Conservation (phyloP, 805 yeast genomes). For the Yarrowia sp. region DNA sequence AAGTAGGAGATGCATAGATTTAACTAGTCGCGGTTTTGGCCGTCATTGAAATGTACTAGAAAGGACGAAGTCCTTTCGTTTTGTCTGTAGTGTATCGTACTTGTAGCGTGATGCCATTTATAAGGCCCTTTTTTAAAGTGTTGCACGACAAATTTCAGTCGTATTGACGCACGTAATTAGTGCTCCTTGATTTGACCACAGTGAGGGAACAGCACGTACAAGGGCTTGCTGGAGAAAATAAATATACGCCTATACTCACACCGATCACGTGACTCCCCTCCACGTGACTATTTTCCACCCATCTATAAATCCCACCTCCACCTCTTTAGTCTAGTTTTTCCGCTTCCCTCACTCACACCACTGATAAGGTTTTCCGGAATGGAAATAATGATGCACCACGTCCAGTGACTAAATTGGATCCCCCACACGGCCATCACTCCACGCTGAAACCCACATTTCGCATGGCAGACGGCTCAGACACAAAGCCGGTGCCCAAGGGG, state of each 20-base stretch:
- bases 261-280: too few species aligned
- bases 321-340: not conserved
- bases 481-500: conserved; percentile 21
- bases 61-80: too few species aligned
- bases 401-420: conserved; percentile 25
- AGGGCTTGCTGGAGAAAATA: too few species aligned
- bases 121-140: too few species aligned
- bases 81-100: too few species aligned
- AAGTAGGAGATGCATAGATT: conserved; percentile 45
- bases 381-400: conserved; percentile 27
- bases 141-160: too few species aligned
- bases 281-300: not conserved
- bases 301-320: not conserved
- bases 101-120: too few species aligned
- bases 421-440: conserved; percentile 21
- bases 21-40: not conserved
- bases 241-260: too few species aligned
- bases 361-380: conserved; percentile 22
- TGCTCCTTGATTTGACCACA: too few species aligned
- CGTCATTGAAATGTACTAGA: too few species aligned
- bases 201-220: too few species aligned
- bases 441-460: not conserved
- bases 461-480: conserved; percentile 26
- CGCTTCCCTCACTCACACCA: not conserved
- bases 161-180: too few species aligned